These are phyloP conservation scores for Penicillium sp. DNA, from an alignment of 2,329 filamentous ascomycete species.

Conservation along the genomic window DNA sequence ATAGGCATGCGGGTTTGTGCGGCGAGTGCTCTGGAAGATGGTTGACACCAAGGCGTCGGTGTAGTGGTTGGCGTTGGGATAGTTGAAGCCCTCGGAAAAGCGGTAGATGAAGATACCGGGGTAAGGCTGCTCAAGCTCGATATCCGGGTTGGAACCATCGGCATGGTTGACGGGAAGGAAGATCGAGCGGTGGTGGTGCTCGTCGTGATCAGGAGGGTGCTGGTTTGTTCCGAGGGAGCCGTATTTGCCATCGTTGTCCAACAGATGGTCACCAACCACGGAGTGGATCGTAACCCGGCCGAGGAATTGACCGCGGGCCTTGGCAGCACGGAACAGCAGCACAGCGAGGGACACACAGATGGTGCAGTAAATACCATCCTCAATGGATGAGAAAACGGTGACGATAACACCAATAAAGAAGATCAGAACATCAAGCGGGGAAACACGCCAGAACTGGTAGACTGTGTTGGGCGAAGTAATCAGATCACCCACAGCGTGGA, in stretches of 20 bases:
- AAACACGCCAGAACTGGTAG: conserved; percentile 94
- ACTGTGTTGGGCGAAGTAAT: conserved; percentile 88
- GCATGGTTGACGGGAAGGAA: conserved; percentile 83
- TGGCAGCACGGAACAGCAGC: conserved; percentile 79
- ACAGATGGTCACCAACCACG: conserved; percentile 71
- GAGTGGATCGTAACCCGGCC: conserved; percentile 83
- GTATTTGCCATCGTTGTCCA: conserved; percentile 65
- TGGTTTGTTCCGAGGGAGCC: conserved; percentile 50
- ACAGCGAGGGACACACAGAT: conserved; percentile 74
- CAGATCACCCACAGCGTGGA: conserved; percentile 90
- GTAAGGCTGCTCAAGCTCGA: conserved; percentile 77
- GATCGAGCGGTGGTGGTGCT: conserved; percentile 66
- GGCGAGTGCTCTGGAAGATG: conserved; percentile 70
- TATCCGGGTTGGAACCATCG: conserved; percentile 87
- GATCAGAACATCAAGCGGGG: conserved; percentile 83
- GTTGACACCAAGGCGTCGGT: conserved; percentile 73
- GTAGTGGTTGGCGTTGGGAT: conserved; percentile 88
- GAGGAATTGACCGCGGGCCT: conserved; percentile 79
- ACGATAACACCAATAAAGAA: conserved; percentile 93
- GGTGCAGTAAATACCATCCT: conserved; percentile 89
- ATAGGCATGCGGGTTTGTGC: conserved; percentile 70
- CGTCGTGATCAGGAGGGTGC: conserved; percentile 37
- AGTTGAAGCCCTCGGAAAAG: conserved; percentile 93
- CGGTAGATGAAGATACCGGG: conserved; percentile 95
- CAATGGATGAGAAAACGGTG: conserved; percentile 83